These are phyloP conservation scores for Biscogniauxia mediterranea DNA, from an alignment of 2,329 filamentous ascomycete species.

Conservation along the genomic window DNA sequence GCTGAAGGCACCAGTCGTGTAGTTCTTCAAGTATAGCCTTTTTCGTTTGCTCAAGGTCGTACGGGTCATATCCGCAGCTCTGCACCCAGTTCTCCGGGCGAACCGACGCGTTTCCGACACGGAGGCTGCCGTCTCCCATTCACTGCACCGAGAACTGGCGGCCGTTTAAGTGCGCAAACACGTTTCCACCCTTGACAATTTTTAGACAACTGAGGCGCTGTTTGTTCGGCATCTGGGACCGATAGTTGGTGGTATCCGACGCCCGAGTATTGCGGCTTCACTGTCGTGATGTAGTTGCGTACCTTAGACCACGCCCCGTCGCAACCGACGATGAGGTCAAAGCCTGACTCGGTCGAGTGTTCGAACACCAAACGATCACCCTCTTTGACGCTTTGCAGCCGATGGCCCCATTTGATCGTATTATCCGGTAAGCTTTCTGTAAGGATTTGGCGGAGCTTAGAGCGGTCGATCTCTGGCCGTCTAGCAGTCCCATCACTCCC, in stretches of 20 bases:
- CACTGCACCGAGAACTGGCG: conserved; percentile 42
- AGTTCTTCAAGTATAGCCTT: conserved; percentile 10
- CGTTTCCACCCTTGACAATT: conserved; percentile 46
- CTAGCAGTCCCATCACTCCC: conserved; percentile 35
- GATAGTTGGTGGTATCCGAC: conserved; percentile 43
- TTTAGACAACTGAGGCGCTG: conserved; percentile 42
- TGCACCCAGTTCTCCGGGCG: conserved; percentile 40
- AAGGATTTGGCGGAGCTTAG: conserved; percentile 43
- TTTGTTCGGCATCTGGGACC: conserved; percentile 40
- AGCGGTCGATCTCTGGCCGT: conserved; percentile 54
- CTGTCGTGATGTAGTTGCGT: conserved; percentile 32
- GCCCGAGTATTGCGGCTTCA: conserved; percentile 45
- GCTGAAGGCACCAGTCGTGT: conserved; percentile 41
- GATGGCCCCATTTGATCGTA: conserved; percentile 46
- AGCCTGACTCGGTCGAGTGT: conserved; percentile 33
- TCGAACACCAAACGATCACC: conserved; percentile 39
- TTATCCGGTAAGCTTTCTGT: conserved; percentile 43
- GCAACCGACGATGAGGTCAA: conserved; percentile 38
- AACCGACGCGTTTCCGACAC: conserved; percentile 37
- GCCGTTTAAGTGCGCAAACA: conserved; percentile 44
- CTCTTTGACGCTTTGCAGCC: conserved; percentile 39
- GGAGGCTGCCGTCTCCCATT: conserved; percentile 48
- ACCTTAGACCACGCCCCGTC: conserved; percentile 40
- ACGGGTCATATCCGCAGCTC: conserved; percentile 44
- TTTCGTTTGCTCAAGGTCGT: conserved; percentile 38